Conservation (phyloP, 257 asterid genomes). For the Forsythia viridissima region DNA sequence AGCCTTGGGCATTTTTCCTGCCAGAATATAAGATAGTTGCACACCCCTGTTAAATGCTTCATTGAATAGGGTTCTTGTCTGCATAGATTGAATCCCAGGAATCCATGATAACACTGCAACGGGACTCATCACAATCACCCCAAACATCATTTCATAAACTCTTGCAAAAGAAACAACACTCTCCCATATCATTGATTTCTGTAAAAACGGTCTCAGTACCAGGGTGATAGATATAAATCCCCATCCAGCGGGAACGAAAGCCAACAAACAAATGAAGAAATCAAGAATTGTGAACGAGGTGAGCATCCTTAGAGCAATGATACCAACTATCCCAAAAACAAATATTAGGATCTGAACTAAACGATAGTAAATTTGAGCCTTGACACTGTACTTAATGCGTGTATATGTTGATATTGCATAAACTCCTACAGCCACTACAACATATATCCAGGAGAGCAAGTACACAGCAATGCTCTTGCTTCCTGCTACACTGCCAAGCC, state of each 20-base stretch:
- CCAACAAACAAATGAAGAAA: conserved; percentile 81
- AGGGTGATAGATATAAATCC: conserved; percentile 85
- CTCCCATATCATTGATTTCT: conserved; percentile 70
- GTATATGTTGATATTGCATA: conserved; percentile 63
- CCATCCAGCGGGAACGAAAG: conserved; percentile 96
- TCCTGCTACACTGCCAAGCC: conserved; percentile 76
- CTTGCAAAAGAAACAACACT: conserved; percentile 78
- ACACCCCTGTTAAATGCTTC: conserved; percentile 95
- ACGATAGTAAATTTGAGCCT: conserved; percentile 92
- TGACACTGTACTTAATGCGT: conserved; percentile 79
- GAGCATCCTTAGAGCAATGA: conserved; percentile 65
- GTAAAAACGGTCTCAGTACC: conserved; percentile 68
- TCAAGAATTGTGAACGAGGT: conserved; percentile 69
- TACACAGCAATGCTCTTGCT: conserved; percentile 82
- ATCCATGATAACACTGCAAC: conserved; percentile 89
- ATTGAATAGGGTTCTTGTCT: conserved; percentile 93
- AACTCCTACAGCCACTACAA: conserved; percentile 66
- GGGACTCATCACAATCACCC: conserved; percentile 84
- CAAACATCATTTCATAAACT: conserved; percentile 83
- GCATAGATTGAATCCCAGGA: conserved; percentile 97
- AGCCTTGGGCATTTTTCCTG: conserved; percentile 46
- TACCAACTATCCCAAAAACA: conserved; percentile 53
- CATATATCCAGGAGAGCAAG: conserved; percentile 84
- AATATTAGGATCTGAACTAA: conserved; percentile 88
- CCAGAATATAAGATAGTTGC: conserved; percentile 87